Conservation (phyloP, 148 eudicot species). For the Cornus florida region DNA sequence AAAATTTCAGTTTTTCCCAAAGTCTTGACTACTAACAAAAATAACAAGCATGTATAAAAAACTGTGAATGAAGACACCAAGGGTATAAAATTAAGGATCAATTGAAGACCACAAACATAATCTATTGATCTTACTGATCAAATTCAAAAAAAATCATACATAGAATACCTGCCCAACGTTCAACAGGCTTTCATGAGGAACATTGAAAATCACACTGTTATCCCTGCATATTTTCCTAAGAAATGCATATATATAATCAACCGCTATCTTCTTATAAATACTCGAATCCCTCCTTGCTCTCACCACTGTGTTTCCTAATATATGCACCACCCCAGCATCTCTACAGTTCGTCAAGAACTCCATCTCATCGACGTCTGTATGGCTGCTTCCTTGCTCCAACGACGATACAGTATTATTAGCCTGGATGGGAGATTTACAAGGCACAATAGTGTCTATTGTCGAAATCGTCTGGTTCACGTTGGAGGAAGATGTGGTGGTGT, state of each 20-base stretch:
- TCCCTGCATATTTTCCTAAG: conserved; percentile 98
- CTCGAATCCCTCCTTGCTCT: conserved; percentile 68
- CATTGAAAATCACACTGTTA: conserved; percentile 87
- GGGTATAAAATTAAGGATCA: neutral
- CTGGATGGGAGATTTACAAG: conserved; percentile 39
- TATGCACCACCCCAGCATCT: conserved; percentile 96
- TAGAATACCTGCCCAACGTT: conserved; percentile 92
- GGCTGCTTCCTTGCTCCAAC: conserved; percentile 58
- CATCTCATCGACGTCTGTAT: conserved; percentile 64
- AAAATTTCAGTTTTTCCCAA: no score
- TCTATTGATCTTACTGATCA: neutral
- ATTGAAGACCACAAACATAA: neutral
- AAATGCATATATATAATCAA: conserved; percentile 92
- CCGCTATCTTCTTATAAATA: conserved; percentile 61
- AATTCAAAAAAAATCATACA: conserved; percentile 45
- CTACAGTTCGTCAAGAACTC: conserved; percentile 72
- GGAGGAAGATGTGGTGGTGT: conserved; percentile 12
- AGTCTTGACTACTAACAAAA: neutral
- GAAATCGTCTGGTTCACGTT: conserved; percentile 40
- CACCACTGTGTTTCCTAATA: conserved; percentile 84
- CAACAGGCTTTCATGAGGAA: conserved; percentile 91
- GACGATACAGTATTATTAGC: conserved; percentile 33
- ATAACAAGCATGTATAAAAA: neutral
- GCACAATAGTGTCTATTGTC: conserved; percentile 73
- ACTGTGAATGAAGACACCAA: neutral